Percentiles rank a stretch among this genome's conserved stretches.
Evolutionary conservation across 768 basidiomycete genomes (phyloP).

Genomic region (Tubosaeta sp.): DNA sequence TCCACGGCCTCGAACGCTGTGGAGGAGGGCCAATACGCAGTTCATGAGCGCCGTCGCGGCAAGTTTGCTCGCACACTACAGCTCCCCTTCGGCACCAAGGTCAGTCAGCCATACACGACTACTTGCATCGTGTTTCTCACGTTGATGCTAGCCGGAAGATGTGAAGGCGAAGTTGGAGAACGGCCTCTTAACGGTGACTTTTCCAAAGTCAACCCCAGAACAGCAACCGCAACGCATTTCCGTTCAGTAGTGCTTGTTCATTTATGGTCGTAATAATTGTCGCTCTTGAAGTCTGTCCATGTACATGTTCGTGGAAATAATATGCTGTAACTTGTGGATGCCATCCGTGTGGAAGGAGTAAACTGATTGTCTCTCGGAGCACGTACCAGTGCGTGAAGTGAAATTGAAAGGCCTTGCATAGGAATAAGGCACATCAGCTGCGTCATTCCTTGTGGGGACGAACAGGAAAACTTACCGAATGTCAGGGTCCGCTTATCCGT

Average conservation of each 20-base stretch:
- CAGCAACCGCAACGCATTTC: constrained; percentile 38
- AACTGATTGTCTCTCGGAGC: no score
- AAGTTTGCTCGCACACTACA: constrained; percentile 43
- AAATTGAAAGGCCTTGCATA: no score
- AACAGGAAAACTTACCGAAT: no score
- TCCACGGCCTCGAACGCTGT: background rate
- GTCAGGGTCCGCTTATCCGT: no score
- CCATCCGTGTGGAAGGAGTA: no score
- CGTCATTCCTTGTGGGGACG: no score
- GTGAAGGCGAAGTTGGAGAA: constrained; percentile 45
- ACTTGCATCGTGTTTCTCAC: background rate
- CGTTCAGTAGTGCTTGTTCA: background rate
- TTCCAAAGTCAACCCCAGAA: constrained; percentile 39
- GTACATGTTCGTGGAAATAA: no score
- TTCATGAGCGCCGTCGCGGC: constrained; percentile 43
- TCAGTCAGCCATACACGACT: constrained; percentile 9
- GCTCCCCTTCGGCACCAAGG: constrained; percentile 29
- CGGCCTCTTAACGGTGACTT: constrained; percentile 42
- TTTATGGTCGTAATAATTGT: no score
- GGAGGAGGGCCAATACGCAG: constrained; percentile 33
- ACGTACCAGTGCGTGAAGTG: no score
- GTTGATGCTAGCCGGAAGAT: constrained; percentile 31
- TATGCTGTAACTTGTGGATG: no score
- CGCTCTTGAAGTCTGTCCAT: no score
- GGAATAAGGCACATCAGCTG: no score